A percentile compares a stretch with the other conserved stretches of the same genome.
These are phyloP conservation scores for Cytospora leucostoma DNA, from an alignment of 2,329 filamentous ascomycete genomes.

Conservation along the genomic window DNA sequence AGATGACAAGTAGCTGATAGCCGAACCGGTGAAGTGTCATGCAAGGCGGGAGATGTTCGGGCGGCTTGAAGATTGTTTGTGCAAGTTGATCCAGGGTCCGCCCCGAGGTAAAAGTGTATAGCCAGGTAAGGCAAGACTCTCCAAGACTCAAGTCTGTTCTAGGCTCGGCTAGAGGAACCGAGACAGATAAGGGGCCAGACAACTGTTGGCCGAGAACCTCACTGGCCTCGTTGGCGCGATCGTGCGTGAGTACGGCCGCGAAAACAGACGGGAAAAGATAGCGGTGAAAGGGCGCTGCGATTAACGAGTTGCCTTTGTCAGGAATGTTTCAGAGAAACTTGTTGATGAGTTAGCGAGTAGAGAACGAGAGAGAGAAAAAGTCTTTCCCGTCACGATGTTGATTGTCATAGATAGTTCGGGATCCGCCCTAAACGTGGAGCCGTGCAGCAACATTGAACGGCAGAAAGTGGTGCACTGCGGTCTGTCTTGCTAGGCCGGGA, in stretches of 20 bases:
- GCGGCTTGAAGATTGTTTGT: not conserved
- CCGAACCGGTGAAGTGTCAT: conserved; percentile 9
- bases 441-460: conserved; percentile 16
- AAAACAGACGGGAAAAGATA: conserved; percentile 11
- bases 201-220: conserved; percentile 23
- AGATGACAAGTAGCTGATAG: not conserved
- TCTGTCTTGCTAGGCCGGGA: conserved; percentile 17
- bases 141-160: conserved; percentile 9
- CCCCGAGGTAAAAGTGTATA: conserved; percentile 8
- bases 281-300: conserved; percentile 10
- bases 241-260: conserved; percentile 6
- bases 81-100: not conserved
- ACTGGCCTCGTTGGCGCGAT: conserved; percentile 18
- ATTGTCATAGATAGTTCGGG: conserved; percentile 16
- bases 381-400: conserved; percentile 19
- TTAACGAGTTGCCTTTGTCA: not conserved
- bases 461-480: conserved; percentile 22
- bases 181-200: conserved; percentile 26
- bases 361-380: conserved; percentile 15
- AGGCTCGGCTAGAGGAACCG: conserved; percentile 19
- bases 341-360: not conserved
- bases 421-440: conserved; percentile 27
- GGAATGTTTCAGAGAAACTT: not conserved
- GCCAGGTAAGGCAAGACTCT: conserved; percentile 16
- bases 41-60: conserved; percentile 9